Evolutionary conservation across 257 asterid species (phyloP).

Genomic region (Jacaranda mimosifolia): DNA sequence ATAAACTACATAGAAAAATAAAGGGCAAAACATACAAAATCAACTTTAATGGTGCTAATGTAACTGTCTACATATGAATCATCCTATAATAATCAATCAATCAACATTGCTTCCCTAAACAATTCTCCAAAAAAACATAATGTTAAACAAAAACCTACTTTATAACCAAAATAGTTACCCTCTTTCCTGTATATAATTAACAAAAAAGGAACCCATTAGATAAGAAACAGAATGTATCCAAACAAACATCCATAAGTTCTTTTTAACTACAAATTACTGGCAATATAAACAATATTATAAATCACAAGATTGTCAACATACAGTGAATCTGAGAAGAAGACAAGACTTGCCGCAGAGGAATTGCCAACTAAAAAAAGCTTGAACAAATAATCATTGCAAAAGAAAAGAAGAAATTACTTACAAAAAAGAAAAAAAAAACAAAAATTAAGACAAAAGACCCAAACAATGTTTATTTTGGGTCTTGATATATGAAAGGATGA

Average conservation of each 20-base stretch:
- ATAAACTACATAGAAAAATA: not conserved
- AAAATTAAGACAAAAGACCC: not conserved
- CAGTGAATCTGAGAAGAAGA: constrained; percentile 70
- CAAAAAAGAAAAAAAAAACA: not conserved
- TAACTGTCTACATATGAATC: constrained; percentile 98
- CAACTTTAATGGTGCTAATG: constrained; percentile 98
- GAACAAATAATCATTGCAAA: constrained; percentile 61
- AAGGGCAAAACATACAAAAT: constrained; percentile 66
- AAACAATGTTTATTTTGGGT: too few relatives aligned
- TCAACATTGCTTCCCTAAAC: constrained; percentile 2
- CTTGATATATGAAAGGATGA: too few relatives aligned
- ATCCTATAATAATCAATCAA: constrained; percentile 70
- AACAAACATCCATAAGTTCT: not conserved
- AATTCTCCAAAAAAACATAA: constrained; percentile 5
- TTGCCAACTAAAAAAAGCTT: constrained; percentile 66
- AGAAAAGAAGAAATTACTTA: not conserved
- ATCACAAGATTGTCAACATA: constrained; percentile 26
- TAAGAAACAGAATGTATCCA: not conserved
- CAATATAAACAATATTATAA: not conserved
- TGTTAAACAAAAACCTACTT: constrained; percentile 1
- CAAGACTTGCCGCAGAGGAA: constrained; percentile 68
- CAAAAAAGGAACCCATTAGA: not conserved
- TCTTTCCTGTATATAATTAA: not conserved
- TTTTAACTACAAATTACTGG: not conserved
- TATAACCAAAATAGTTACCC: not conserved